These are phyloP conservation scores for Gossypium davidsonii DNA, from an alignment of 441 rosid species.

Conservation along the genomic window DNA sequence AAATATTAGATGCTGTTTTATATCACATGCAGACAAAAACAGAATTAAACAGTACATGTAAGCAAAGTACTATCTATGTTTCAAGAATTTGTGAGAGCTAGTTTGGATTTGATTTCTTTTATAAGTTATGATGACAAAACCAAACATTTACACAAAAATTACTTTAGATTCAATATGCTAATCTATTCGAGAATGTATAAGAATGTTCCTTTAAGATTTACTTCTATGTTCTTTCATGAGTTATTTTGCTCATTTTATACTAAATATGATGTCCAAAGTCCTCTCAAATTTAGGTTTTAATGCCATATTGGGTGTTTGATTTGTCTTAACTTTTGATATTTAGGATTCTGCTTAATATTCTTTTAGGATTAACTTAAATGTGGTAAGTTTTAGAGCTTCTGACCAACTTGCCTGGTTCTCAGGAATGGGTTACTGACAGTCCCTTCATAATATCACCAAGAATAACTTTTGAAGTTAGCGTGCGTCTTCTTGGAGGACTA, in stretches of 20 bases:
- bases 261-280: neutral
- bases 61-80: neutral
- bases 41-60: neutral
- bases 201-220: neutral
- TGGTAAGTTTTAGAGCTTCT: conserved; percentile 15
- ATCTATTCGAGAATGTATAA: neutral
- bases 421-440: conserved; percentile 98
- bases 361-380: neutral
- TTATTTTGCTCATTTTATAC: neutral
- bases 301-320: neutral
- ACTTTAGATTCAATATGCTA: neutral
- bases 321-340: neutral
- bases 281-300: neutral
- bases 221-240: neutral
- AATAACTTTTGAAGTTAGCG: conserved; percentile 94
- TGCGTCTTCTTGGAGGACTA: conserved; percentile 90
- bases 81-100: neutral
- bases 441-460: conserved; percentile 98
- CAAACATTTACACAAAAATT: neutral
- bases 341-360: conserved; percentile 1
- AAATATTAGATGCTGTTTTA: neutral
- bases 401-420: conserved; percentile 27
- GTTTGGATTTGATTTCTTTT: neutral
- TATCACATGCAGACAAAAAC: neutral
- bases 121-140: neutral